Conservation (phyloP, 306 rosid species). For the Bauhinia variegata region DNA sequence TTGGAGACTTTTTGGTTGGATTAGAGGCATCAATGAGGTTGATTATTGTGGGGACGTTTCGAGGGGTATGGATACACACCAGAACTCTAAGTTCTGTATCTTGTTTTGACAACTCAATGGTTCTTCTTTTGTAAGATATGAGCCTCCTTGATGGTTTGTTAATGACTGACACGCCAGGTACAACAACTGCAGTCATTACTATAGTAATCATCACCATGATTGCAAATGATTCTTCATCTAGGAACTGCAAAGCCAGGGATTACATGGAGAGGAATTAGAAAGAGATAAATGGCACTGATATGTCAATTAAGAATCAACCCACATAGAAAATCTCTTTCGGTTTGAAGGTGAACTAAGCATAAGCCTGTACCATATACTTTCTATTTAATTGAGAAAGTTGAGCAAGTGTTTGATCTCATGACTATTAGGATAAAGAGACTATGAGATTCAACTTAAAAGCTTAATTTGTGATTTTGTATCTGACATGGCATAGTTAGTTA, state of each 20-base stretch:
- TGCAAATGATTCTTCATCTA: conserved; percentile 81
- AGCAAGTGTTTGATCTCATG: no score
- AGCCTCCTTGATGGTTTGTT: conserved; percentile 66
- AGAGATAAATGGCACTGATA: background rate
- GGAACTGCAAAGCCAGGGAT: conserved; percentile 59
- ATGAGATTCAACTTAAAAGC: no score
- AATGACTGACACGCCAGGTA: conserved; percentile 60
- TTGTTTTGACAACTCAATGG: conserved; percentile 58
- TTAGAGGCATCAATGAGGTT: conserved; percentile 82
- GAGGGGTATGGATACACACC: conserved; percentile 78
- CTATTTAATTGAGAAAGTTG: no score
- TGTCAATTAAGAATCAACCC: no score
- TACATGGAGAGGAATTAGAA: background rate
- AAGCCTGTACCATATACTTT: no score
- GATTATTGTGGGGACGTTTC: conserved; percentile 86
- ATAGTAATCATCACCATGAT: conserved; percentile 77
- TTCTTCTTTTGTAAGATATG: conserved; percentile 66
- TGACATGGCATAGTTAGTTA: background rate
- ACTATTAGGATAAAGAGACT: no score
- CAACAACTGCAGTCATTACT: conserved; percentile 67
- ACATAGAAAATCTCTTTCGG: no score
- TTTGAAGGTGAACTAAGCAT: no score
- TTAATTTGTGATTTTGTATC: no score
- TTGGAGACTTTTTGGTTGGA: conserved; percentile 75
- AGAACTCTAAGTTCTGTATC: conserved; percentile 69